Evolutionary conservation across 345 rosid species (phyloP), one percentile per base, ranked within the genome.

Genomic region (Mallotus nudiflorus): DNA sequence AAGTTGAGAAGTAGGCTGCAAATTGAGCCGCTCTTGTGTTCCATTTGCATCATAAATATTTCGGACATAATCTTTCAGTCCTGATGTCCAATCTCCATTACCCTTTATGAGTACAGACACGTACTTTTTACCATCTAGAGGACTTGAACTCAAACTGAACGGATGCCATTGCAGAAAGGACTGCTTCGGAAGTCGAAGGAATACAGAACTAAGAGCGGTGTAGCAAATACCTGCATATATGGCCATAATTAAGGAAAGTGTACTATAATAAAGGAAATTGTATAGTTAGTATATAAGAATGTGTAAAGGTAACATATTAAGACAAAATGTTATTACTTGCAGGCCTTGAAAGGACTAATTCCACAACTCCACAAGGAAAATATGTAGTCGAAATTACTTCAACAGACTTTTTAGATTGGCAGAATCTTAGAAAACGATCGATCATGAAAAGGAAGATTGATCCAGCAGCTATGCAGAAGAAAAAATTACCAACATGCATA

Each of bases 121-220:
- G 66, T 80, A 91, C 51, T 85, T 75, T 37, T 85, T 76, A 22
- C 97, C 93, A 67, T 86, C 95, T 27, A 88, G 75, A 72, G 93
- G 96, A 72, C 96, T 91, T 22, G 93, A 89, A 37, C 97, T 85
- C 54, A 94, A 91, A 68, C 97, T 91, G 71, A 94, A 94, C 39
- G 96, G 97, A 81, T 94, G 97, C 97, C 97, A 94, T 56, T 94
- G 96, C 70, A 91, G 75, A 96, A 90, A 89, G 28, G 98, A 94
- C 35, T 91, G 20, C 77, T 85, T 88, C 65, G 85, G 77, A 51
- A 91, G 74, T 82, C 85, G 96, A 72, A 94, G 83, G 83, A 94
- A 93, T 31, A 93, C 52, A 56, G 90, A 87, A 69, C 97, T 88
- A 60, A 94, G 84, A 12, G 98, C 91, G 65, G 88, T 89, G 79